These are phyloP conservation scores for Komagataea norvegica DNA, from an alignment of 1,139 yeast genomes.

Conservation along the genomic window DNA sequence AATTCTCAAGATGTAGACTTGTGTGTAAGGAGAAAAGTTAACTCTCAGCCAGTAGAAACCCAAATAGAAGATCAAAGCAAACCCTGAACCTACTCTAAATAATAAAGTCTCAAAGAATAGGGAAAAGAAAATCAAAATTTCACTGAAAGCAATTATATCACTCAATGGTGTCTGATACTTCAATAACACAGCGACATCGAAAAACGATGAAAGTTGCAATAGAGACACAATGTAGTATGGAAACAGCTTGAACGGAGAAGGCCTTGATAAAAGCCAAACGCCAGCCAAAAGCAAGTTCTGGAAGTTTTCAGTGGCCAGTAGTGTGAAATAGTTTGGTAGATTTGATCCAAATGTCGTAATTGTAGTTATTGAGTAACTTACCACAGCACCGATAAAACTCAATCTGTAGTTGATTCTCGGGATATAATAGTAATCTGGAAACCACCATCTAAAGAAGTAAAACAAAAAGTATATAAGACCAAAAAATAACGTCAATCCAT, in stretches of 20 bases:
- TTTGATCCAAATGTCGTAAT: constrained; percentile 52
- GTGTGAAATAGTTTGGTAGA: constrained; percentile 52
- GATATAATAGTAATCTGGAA: constrained; percentile 30
- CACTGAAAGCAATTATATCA: constrained; percentile 55
- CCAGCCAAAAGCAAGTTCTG: constrained; percentile 52
- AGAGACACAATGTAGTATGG: constrained; percentile 56
- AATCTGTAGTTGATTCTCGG: constrained; percentile 47
- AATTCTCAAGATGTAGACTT: constrained; percentile 28
- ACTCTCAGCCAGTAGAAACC: constrained; percentile 69
- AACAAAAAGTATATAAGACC: constrained; percentile 46
- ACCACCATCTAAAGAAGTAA: constrained; percentile 42
- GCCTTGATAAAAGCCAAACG: constrained; percentile 60
- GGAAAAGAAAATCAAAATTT: constrained; percentile 48
- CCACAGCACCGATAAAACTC: constrained; percentile 50
- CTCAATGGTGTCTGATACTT: constrained; percentile 40
- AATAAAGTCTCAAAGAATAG: constrained; percentile 55
- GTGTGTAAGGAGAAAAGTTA: constrained; percentile 36
- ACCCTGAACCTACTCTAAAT: constrained; percentile 65
- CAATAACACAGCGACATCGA: constrained; percentile 39
- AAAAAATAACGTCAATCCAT: constrained; percentile 42
- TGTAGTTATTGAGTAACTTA: constrained; percentile 51
- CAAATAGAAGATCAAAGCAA: constrained; percentile 51
- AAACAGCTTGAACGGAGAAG: constrained; percentile 58
- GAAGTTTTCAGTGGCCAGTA: constrained; percentile 65
- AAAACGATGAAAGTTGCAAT: constrained; percentile 46